Base-by-base conservation (phyloP, 495 filamentous ascomycete species). In the Pseudoneurospora amorphoporcata region DNA sequence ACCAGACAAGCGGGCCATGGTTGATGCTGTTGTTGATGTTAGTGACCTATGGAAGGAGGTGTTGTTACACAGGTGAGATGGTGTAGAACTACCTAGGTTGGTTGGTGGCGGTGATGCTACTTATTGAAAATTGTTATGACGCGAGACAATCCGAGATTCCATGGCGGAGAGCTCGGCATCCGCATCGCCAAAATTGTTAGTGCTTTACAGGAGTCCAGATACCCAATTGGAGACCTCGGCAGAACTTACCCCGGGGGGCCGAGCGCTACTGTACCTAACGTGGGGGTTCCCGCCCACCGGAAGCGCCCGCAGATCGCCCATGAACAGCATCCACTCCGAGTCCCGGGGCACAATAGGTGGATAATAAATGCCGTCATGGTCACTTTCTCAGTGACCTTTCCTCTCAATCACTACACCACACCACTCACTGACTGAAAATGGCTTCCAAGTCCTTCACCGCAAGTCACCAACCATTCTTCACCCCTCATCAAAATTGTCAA, bases 1-100 rank as follows among this genome's bases (percentile, higher is more conserved):
- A 42, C 96, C 96, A 9, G 95, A 96, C 23, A 92, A 86, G 77
- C 89, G 87, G 14, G 29, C 53, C 53, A 65, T 65, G 17, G 1
- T 35, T 35, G 14, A 65, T 65, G 3, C 53, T 65, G 53, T 17
- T 29, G 14, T 8, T 6, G 32, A 6, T 61, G 29, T 61, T 35
- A 61, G 53, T 53, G 23, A 23, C 23, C 23, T 23, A 23, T 23
- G 23, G 23, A 23, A 58, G 19, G 19, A 29, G 19, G 45, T 29
- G 47, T 5, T 29, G 47, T 58, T 58, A 58, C 47, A 47, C 1
- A 1, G n/a, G 19, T 58, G 47, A 58, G 47, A 58, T 10, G 19
- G n/a, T 58, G n/a, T 29, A 58, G 1, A 58, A 58, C 39, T 37
- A 37, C 35, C 23, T 23, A 23, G 23, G 23, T 23, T 58, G 47